Percentiles rank a stretch among this genome's conserved stretches.
phyloP scores from a whole-genome alignment of 139 green algal genomes.

The Nannochloris sp. region DNA sequence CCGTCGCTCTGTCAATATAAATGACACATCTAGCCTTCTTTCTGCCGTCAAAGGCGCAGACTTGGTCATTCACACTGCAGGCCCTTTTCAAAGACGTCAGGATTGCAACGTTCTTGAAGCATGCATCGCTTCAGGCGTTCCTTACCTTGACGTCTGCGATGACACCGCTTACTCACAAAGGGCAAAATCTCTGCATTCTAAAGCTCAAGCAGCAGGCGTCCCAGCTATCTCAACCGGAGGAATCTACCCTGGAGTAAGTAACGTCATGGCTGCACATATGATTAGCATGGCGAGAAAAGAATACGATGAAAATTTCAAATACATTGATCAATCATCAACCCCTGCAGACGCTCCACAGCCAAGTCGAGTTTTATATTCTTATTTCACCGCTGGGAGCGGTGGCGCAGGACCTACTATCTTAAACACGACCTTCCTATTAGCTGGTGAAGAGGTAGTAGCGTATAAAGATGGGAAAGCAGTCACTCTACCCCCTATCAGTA shows the following conservation, averaged over 20 bases:
- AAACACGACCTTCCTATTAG: conserved; percentile 81
- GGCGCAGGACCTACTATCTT: conserved; percentile 91
- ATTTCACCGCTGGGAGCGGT: conserved; percentile 85
- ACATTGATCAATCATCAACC: neutral
- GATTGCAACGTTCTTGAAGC: conserved; percentile 58
- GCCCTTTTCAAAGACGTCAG: conserved; percentile 81
- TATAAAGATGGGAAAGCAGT: conserved; percentile 35
- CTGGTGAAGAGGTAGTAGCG: conserved; percentile 37
- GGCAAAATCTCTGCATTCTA: conserved; percentile 44
- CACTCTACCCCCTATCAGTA: conserved; percentile 54
- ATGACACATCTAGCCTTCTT: conserved; percentile 27
- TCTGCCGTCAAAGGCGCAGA: conserved; percentile 21
- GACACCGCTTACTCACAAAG: conserved; percentile 54
- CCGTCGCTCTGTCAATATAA: conserved; percentile 37
- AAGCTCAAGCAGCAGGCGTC: conserved; percentile 67
- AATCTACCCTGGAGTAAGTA: conserved; percentile 73
- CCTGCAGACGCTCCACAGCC: conserved; percentile 23
- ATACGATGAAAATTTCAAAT: conserved; percentile 38
- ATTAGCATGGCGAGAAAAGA: conserved; percentile 54
- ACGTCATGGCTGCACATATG: conserved; percentile 92
- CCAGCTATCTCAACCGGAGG: conserved; percentile 77
- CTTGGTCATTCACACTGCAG: conserved; percentile 82
- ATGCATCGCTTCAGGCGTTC: conserved; percentile 52
- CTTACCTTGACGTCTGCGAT: conserved; percentile 96
- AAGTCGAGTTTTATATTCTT: conserved; percentile 71